Base-by-base conservation (phyloP, 2,329 filamentous ascomycete species). In the Penicillium sp. region DNA sequence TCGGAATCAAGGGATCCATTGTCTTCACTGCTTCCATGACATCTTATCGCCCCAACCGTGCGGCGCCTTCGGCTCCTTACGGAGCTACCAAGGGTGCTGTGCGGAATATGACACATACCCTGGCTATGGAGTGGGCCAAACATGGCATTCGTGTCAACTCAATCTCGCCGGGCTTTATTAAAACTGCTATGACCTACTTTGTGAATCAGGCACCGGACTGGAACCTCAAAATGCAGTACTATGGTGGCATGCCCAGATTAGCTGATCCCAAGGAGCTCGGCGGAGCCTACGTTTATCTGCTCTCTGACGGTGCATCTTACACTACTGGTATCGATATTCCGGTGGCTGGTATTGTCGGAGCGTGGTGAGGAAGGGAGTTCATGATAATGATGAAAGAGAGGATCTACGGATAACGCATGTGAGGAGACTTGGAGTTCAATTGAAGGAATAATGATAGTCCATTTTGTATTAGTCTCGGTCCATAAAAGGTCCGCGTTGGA, bases 171-270 rank as follows among this genome's bases (percentile, higher is more conserved):
- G 79, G 75, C 0, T 78, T 77, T 41, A 70, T 78, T 6, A 64
- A 68, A 70, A 65, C 78, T 0, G 77, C 77, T 4, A 71, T 81
- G 71, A 81, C 78, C 7, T 81, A 80, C 65, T 80, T 78, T 62
- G 80, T 84, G 5, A 75, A 78, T 56, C 76, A 76, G n/a, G 73
- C 76, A 16, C 78, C 80, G 0, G 82, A 84, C 65, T 85, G 81
- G 82, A 79, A 81, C 55, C 71, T 76, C 59, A 81, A 84, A 71
- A 77, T 84, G 72, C 79, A 82, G 69, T 84, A 84, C 65, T 84
- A 84, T 62, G 81, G 82, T 3, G 82, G 82, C 3, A 84, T 85
- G 75, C 81, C 81, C 11, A 71, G 82, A 29, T 62, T 85, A 38
- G 82, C 82, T 0, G 75, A 81, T 47, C 78, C 80, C 0, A 76